A percentile compares a stretch with the other conserved stretches of the same genome.
Conservation (phyloP, 2,329 filamentous ascomycete genomes). For the Pestalotiopsis sp. region DNA sequence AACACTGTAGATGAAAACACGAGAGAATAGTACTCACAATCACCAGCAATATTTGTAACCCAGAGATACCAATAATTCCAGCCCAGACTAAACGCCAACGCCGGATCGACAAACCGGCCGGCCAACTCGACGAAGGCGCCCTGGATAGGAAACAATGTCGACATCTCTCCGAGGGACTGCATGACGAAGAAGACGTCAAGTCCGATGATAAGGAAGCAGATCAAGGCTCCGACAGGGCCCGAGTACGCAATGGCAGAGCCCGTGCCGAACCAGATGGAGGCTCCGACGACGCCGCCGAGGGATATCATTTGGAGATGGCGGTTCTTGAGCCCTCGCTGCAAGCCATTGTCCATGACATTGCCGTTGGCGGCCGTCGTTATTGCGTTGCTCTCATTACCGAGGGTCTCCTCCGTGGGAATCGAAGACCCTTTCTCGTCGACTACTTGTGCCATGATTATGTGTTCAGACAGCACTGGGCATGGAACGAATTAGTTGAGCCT, state of each 20-base stretch:
- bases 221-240: slow-evolving; percentile 33
- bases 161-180: slow-evolving; percentile 59
- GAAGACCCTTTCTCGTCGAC: neutral
- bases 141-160: slow-evolving; percentile 55
- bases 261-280: slow-evolving; percentile 31
- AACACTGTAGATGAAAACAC: neutral
- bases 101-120: slow-evolving; percentile 52
- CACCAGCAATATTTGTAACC: slow-evolving; percentile 41
- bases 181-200: slow-evolving; percentile 41
- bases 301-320: slow-evolving; percentile 33
- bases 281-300: slow-evolving; percentile 30
- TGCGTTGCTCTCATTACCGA: slow-evolving; percentile 2
- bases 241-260: slow-evolving; percentile 32
- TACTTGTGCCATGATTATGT: neutral
- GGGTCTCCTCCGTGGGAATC: neutral
- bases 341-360: slow-evolving; percentile 29
- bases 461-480: neutral
- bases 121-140: slow-evolving; percentile 55
- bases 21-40: neutral
- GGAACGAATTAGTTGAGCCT: neutral
- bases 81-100: slow-evolving; percentile 48
- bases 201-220: slow-evolving; percentile 34
- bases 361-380: slow-evolving; percentile 23
- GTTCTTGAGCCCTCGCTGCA: slow-evolving; percentile 31
- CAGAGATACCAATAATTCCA: slow-evolving; percentile 54